Evolutionary conservation across 495 filamentous ascomycete species (phyloP), one percentile per base, ranked within the genome.

Genomic region (Penicillium waksmanii): DNA sequence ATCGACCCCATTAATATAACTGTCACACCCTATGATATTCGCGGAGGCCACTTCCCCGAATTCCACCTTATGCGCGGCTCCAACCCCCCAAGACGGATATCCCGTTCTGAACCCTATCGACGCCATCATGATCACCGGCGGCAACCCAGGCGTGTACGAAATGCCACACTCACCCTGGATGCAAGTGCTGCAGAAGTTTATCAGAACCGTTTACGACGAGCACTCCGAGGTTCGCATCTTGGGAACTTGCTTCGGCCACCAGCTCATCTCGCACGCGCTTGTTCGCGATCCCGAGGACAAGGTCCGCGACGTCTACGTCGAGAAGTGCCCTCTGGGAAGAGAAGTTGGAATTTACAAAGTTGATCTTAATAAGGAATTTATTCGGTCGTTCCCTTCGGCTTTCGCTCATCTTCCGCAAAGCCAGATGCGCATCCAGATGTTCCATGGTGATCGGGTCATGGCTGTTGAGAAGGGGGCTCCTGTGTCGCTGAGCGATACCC

Each of bases 231-330:
- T 82, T 18, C 67, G 68, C 11, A 73, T 77, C 17, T 61, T 77
- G 40, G 74, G 75, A 5, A 72, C 73, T 11, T 78, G 74, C 47
- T 78, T 78, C 62, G 75, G 75, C 0, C 75, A 78, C 55, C 74
- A 78, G 53, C 55, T 77, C 13, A 71, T 78, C 47, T 71, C 71
- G n/a, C 73, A 75, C 56, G 68, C 65, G 19, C 58, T 67, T 9
- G 64, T 78, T 27, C 59, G 60, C 34, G 35, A 61, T 34, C 56
- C 55, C 1, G 46, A 67, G 3, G 67, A 72, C 46, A 40, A 61
- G 0, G 55, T 57, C 17, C 65, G 65, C 18, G 67, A 70, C 17
- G 66, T 71, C 2, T 69, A 59, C 23, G 70, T 73, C 38, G 57
- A 67, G 62, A 63, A 65, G 40, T 73, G 66, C 51, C 73, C 72